Evolutionary conservation across 1,284 basidiomycete species (phyloP).

Genomic region (Mrakiaceae sp.): DNA sequence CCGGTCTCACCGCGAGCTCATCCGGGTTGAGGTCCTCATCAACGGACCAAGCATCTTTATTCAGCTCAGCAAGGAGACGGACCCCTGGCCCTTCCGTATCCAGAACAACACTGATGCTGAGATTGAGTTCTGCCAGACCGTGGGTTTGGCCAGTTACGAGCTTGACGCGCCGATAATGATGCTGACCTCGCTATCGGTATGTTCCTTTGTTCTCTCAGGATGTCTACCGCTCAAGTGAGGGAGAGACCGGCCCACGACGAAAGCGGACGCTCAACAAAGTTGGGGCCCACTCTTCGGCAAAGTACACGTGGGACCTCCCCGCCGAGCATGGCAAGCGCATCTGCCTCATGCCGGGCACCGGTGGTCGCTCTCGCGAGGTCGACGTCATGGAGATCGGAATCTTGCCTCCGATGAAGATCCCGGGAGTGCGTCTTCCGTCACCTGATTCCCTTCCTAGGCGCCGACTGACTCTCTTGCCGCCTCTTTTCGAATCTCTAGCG

Average conservation of each 20-base stretch:
- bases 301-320: conserved; percentile 93
- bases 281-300: conserved; percentile 45
- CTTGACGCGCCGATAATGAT: conserved; percentile 34
- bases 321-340: conserved; percentile 75
- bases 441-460: no score
- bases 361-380: conserved; percentile 56
- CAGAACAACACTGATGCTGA: conserved; percentile 77
- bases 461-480: no score
- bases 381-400: conserved; percentile 97
- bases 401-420: conserved; percentile 78
- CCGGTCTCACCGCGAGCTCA: conserved; percentile 45
- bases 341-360: conserved; percentile 45
- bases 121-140: conserved; percentile 66
- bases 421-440: conserved; percentile 35
- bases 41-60: conserved; percentile 86
- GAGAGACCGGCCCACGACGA: conserved; percentile 9
- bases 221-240: conserved; percentile 19
- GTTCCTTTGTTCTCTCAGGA: conserved; percentile 18
- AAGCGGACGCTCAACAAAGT: conserved; percentile 42
- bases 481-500: no score
- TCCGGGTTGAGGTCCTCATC: conserved; percentile 73
- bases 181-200: conserved; percentile 20
- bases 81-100: conserved; percentile 79
- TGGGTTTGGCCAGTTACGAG: conserved; percentile 34
- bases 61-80: conserved; percentile 53